Evolutionary conservation across 192 early-diverging fungal genomes (phyloP), one percentile per base, ranked within the genome.

Genomic region (Coemansia sp.): DNA sequence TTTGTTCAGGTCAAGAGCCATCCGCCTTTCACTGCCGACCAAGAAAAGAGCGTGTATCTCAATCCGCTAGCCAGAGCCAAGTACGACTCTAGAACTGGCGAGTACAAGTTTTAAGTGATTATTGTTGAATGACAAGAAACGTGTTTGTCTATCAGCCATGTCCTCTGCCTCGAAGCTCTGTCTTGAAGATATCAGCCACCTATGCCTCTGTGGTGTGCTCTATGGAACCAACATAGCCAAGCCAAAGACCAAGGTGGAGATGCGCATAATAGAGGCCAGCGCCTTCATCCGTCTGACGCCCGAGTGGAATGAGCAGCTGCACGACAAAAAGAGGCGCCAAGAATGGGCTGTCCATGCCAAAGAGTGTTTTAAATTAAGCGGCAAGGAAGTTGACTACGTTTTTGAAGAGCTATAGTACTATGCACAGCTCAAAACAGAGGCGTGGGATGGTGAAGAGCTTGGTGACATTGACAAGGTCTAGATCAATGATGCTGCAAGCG

Each of bases 381-480:
- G 29, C 46, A 50, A 50, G 46, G 46, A 50, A 24, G 24, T 50
- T 12, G 46, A 27, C 14, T 50, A 50, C 4, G 46, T 50, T 12
- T 29, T 50, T 29, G 46, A 50, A 15, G 46, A 50, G 24, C 26
- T 50, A 9, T 11, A 50, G 15, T 29, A 50, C 11, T 50, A 29
- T 50, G 46, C 46, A 21, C 22, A 21, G 14, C 46, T 50, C 22
- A 50, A 50, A 26, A 26, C 21, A 15, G 19, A 24, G 17, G 46
- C 12, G 3, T 3, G 21, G 11, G 15, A n/a, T 50, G 46, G 46
- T 3, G 46, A 50, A 27, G 46, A 50, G 11, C 46, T 15, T 27
- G 26, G 46, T 4, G 48, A 22, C 27, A 24, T 52, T 18, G 59
- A 61, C 17, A 37, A 18, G 42, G 58, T 59, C 21, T 59, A 42